Evolutionary conservation across 2,329 filamentous ascomycete species (phyloP), one percentile per base, ranked within the genome.

Genomic region (Colletotrichum destructivum): DNA sequence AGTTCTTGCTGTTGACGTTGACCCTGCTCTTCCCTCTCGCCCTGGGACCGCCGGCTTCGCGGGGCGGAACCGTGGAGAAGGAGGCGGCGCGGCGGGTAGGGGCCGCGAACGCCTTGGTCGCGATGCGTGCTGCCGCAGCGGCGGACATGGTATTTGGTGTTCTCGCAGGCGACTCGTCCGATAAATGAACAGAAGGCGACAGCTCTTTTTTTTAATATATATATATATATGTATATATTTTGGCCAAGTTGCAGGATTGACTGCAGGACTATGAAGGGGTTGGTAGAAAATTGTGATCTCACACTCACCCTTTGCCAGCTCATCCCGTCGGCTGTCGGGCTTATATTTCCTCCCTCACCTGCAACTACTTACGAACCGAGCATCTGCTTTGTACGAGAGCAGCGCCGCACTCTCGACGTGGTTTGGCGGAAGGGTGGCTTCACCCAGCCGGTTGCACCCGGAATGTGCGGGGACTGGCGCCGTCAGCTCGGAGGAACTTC

Each of bases 61-160:
- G 47, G 46, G 15, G 49, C 5, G 52, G 54, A 1, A 23, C n/a
- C 4, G 72, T 72, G 54, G 72, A 73, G 60, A 74, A 74, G 60
- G 73, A 74, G 12, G 65, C 55, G 13, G 56, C 26, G n/a, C 56
- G 64, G 42, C 38, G 66, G 42, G 35, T 31, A 23, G 61, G 61
- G 35, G 46, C 7, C 18, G 52, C 55, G n/a, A 62, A 59, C 47
- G 47, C 46, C 15, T 18, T 62, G 1, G 49, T 40, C 7, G 56
- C 23, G 60, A 65, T 61, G 60, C 62, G 56, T 4, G 67, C 18
- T 15, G 49, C 54, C 40, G 55, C 4, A 15, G 55, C 4, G 15
- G 61, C 21, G 21, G 40, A 55, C 63, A 73, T 72, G 35, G 54
- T 26, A 5, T n/a, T n/a, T 3, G 2, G 18, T 46, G 13, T 52